Conservation (phyloP, 2,329 filamentous ascomycete genomes). For the Thielaviopsis ethacetica region DNA sequence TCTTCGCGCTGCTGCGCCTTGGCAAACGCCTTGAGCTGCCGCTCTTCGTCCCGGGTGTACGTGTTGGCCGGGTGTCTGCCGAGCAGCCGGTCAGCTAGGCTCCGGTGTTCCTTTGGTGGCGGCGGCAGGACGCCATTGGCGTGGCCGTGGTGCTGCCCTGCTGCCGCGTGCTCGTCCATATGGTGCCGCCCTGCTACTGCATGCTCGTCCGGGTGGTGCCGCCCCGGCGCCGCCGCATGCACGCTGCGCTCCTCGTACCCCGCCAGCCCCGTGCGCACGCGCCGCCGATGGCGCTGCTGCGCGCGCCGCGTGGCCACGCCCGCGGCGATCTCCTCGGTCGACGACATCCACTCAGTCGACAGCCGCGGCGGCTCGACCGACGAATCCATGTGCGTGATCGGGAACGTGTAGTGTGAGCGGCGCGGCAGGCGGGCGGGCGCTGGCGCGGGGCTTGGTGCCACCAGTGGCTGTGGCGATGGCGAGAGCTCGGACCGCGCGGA, state of each 20-base stretch:
- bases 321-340: constrained; percentile 7
- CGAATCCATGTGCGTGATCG: background rate
- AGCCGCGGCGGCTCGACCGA: background rate
- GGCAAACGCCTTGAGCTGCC: constrained; percentile 21
- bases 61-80: constrained; percentile 1
- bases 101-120: constrained; percentile 1
- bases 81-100: constrained; percentile 3
- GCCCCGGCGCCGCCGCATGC: background rate
- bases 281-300: background rate
- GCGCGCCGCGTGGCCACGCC: background rate
- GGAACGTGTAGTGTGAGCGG: background rate
- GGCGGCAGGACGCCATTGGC: too few species aligned
- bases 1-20: constrained; percentile 40
- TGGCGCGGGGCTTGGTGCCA: too few species aligned
- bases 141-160: background rate
- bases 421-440: background rate
- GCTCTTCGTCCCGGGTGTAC: constrained; percentile 3
- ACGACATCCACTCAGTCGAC: constrained; percentile 5
- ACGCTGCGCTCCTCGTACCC: background rate
- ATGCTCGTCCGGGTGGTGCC: too few species aligned
- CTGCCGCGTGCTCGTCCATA: too few species aligned
- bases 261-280: background rate
- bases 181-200: too few species aligned
- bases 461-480: too few species aligned
- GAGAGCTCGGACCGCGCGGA: constrained; percentile 4